Conservation (phyloP, 2,329 filamentous ascomycete genomes). For the Colletotrichum sp. region DNA sequence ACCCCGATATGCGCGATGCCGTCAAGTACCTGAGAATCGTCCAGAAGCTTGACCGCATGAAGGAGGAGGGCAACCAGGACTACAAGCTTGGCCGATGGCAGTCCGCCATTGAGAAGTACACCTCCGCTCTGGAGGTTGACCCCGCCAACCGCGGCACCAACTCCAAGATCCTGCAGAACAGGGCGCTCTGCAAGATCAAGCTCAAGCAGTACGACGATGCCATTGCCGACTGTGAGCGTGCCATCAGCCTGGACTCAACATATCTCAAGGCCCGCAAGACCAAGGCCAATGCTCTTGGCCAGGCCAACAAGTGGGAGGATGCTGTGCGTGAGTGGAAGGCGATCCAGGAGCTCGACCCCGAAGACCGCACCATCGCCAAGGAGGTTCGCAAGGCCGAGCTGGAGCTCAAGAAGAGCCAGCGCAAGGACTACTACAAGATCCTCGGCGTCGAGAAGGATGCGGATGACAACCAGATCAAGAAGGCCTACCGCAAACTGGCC, state of each 20-base stretch:
- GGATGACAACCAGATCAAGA: slow-evolving; percentile 86
- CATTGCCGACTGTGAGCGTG: slow-evolving; percentile 84
- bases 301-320: slow-evolving; percentile 90
- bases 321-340: slow-evolving; percentile 88
- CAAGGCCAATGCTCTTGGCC: slow-evolving; percentile 87
- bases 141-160: slow-evolving; percentile 90
- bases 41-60: slow-evolving; percentile 90
- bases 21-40: slow-evolving; percentile 89
- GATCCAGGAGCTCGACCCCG: slow-evolving; percentile 81
- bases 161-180: slow-evolving; percentile 92
- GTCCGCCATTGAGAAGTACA: slow-evolving; percentile 84
- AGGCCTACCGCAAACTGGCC: slow-evolving; percentile 93
- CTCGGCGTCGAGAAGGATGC: slow-evolving; percentile 87
- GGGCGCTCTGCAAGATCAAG: slow-evolving; percentile 83
- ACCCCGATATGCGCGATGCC: slow-evolving; percentile 89
- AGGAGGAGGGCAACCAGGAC: slow-evolving; percentile 88
- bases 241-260: slow-evolving; percentile 79
- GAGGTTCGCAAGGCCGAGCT: slow-evolving; percentile 91
- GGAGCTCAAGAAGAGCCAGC: slow-evolving; percentile 95
- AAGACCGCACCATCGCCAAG: slow-evolving; percentile 79
- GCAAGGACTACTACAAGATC: slow-evolving; percentile 99
- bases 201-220: slow-evolving; percentile 85
- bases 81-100: slow-evolving; percentile 88
- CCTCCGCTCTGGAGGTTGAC: slow-evolving; percentile 82
- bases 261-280: slow-evolving; percentile 95